Percentiles rank a stretch among this genome's conserved stretches.
These are phyloP conservation scores for Zygoascus hellenicus DNA, from an alignment of 1,139 yeast genomes.

Conservation along the genomic window DNA sequence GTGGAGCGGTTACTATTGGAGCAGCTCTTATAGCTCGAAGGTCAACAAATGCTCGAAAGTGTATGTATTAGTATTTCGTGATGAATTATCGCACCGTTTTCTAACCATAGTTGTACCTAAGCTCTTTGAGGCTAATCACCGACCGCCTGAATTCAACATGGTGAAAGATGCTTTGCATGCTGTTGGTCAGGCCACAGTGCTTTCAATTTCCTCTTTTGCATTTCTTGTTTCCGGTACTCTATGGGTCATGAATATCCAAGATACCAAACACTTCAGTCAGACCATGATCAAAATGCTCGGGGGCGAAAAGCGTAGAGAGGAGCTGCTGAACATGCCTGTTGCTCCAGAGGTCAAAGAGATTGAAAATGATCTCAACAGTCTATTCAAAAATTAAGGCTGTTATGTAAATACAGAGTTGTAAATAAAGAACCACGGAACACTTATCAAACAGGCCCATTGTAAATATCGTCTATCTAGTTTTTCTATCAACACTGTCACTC, in stretches of 20 bases:
- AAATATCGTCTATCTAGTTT: not conserved
- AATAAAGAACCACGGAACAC: not conserved
- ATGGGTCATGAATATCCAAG: slow-evolving; percentile 72
- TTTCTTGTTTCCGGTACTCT: slow-evolving; percentile 71
- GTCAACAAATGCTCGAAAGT: slow-evolving; percentile 56
- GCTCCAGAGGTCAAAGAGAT: slow-evolving; percentile 61
- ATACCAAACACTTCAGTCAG: slow-evolving; percentile 63
- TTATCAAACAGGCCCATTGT: not conserved
- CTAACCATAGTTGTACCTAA: slow-evolving; percentile 50
- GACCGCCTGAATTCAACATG: slow-evolving; percentile 76
- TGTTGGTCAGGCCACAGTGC: slow-evolving; percentile 70
- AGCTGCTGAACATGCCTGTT: slow-evolving; percentile 49
- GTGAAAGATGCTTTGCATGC: slow-evolving; percentile 85
- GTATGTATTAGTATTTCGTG: slow-evolving; percentile 1
- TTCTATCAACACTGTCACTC: not conserved
- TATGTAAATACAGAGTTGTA: not conserved
- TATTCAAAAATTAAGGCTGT: slow-evolving; percentile 15
- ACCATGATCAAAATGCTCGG: slow-evolving; percentile 64
- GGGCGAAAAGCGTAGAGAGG: slow-evolving; percentile 44
- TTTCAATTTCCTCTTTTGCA: slow-evolving; percentile 67
- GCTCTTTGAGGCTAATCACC: slow-evolving; percentile 78
- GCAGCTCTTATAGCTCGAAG: slow-evolving; percentile 71
- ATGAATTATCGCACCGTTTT: not conserved
- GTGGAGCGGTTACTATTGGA: slow-evolving; percentile 65
- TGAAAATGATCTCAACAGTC: slow-evolving; percentile 41